Conservation (phyloP, 371 early-diverging fungal genomes). For the Mortierella sp. region DNA sequence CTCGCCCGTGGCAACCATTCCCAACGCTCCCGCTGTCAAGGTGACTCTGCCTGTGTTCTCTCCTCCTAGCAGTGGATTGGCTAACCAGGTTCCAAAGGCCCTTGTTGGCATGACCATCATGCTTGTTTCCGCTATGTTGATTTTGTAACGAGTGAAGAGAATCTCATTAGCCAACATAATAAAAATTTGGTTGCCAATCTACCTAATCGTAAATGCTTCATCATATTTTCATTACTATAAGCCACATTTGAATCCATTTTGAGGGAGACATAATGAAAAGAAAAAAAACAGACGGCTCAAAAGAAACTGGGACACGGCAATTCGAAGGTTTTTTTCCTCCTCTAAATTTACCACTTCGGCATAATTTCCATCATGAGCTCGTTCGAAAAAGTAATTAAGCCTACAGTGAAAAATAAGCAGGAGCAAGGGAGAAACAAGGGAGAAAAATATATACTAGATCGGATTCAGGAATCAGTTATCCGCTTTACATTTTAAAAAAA, state of each 20-base stretch:
- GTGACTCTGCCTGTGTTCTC: conserved; percentile 39
- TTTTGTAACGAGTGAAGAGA: conserved; percentile 13
- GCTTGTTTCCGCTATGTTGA: conserved; percentile 30
- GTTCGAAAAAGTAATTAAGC: conserved; percentile 52
- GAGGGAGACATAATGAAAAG: neutral
- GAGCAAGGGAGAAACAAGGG: neutral
- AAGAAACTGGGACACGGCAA: conserved; percentile 31
- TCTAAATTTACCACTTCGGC: conserved; percentile 56
- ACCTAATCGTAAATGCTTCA: neutral
- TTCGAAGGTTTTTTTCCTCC: conserved; percentile 48
- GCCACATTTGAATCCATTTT: conserved; percentile 18
- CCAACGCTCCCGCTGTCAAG: conserved; percentile 21
- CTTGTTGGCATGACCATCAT: conserved; percentile 24
- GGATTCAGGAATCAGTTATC: neutral
- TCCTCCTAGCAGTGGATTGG: conserved; percentile 29
- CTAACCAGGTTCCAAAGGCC: conserved; percentile 39
- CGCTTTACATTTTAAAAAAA: neutral
- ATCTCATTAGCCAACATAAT: neutral
- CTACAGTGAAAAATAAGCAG: neutral
- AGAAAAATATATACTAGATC: neutral
- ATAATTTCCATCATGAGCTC: conserved; percentile 55
- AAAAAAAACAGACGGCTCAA: conserved; percentile 21
- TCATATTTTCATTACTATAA: neutral
- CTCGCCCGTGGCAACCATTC: conserved; percentile 16
- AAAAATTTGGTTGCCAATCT: neutral